Evolutionary conservation across 805 yeast genomes (phyloP).

Genomic region (Kodamaea kaohsiungensis): DNA sequence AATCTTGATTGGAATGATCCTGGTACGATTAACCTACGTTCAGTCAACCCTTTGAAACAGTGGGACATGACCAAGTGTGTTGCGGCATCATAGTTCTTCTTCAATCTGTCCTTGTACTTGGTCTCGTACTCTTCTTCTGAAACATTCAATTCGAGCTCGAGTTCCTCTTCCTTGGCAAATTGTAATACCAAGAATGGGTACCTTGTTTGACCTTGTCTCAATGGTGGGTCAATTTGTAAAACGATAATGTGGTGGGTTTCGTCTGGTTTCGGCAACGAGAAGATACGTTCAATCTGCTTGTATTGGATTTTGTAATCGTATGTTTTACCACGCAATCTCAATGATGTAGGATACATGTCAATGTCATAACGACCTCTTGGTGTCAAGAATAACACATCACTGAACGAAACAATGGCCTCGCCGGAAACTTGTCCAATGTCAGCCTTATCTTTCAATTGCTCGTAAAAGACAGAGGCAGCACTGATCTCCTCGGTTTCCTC

Average conservation of each 20-base stretch:
- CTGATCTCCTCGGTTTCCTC: slow-evolving; percentile 45
- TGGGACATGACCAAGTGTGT: slow-evolving; percentile 87
- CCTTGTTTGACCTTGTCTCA: slow-evolving; percentile 97
- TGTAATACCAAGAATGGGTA: slow-evolving; percentile 91
- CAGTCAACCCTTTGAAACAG: slow-evolving; percentile 87
- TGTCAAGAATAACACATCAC: slow-evolving; percentile 87
- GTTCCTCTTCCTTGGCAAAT: slow-evolving; percentile 85
- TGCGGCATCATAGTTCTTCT: slow-evolving; percentile 76
- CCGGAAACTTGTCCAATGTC: slow-evolving; percentile 94
- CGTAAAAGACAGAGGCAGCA: slow-evolving; percentile 86
- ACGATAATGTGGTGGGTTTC: slow-evolving; percentile 87
- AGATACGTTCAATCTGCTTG: slow-evolving; percentile 84
- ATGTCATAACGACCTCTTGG: slow-evolving; percentile 99
- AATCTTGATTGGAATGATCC: slow-evolving; percentile 77
- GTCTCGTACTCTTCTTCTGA: slow-evolving; percentile 77
- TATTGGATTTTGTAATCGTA: slow-evolving; percentile 95
- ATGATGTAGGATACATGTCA: slow-evolving; percentile 84
- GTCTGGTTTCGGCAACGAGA: slow-evolving; percentile 92
- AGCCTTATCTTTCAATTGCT: slow-evolving; percentile 88
- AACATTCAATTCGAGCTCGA: slow-evolving; percentile 84
- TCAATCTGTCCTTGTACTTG: slow-evolving; percentile 72
- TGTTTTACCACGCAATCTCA: slow-evolving; percentile 94
- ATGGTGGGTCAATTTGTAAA: slow-evolving; percentile 92
- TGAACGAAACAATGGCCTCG: slow-evolving; percentile 90
- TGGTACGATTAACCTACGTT: slow-evolving; percentile 80